Conservation (phyloP, 2,329 filamentous ascomycete genomes). For the Epichloe amarillans region DNA sequence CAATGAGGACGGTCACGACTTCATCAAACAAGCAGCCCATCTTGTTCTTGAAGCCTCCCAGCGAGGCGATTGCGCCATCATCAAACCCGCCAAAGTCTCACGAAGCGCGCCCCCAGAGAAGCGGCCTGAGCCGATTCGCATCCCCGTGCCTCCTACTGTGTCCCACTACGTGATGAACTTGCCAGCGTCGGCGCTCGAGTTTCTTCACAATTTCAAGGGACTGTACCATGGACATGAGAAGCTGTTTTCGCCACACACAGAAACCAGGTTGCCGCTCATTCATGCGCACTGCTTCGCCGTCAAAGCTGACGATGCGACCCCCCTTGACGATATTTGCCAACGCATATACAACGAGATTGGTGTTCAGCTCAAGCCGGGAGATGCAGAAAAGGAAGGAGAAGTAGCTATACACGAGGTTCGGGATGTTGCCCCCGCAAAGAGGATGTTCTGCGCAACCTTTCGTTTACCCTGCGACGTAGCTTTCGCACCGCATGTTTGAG, state of each 20-base stretch:
- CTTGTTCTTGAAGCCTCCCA: conserved; percentile 38
- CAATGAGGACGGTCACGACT: conserved; percentile 69
- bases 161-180: conserved; percentile 98
- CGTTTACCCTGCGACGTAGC: conserved; percentile 71
- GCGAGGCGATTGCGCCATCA: conserved; percentile 38
- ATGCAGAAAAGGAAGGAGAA: conserved; percentile 33
- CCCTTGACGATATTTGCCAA: conserved; percentile 35
- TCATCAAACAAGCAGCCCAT: conserved; percentile 61
- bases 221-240: conserved; percentile 60
- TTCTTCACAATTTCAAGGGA: conserved; percentile 54
- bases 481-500: conserved; percentile 38
- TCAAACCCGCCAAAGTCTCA: conserved; percentile 28
- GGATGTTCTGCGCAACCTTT: conserved; percentile 95
- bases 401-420: conserved; percentile 57
- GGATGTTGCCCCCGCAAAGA: conserved; percentile 83
- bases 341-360: conserved; percentile 29
- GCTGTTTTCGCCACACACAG: conserved; percentile 49
- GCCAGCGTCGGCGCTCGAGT: conserved; percentile 76
- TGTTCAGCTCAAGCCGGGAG: conserved; percentile 26
- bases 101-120: conserved; percentile 23
- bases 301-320: conserved; percentile 62
- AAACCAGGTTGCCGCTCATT: conserved; percentile 57
- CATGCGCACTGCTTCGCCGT: conserved; percentile 93
- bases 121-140: conserved; percentile 22
- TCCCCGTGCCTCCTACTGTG: conserved; percentile 58